These are phyloP conservation scores for Metarhizium sp. DNA, from an alignment of 2,329 filamentous ascomycete genomes.

Conservation along the genomic window DNA sequence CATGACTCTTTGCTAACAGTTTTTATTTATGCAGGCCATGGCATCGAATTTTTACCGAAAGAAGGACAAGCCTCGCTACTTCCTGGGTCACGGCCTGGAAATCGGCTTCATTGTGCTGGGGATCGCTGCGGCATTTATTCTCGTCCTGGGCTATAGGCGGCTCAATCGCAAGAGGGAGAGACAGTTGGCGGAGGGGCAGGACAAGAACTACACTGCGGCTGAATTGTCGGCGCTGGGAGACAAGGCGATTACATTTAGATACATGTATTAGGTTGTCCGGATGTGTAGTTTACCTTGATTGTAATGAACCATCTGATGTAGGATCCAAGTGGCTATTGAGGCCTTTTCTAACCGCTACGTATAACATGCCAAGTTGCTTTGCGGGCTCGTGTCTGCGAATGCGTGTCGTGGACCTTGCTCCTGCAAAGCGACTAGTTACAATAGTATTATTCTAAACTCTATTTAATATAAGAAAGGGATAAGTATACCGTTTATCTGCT, in stretches of 20 bases:
- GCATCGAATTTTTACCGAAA: conserved; percentile 62
- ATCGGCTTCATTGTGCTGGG: conserved; percentile 38
- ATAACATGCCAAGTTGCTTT: no score
- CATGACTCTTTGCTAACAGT: background rate
- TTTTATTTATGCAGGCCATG: conserved; percentile 40
- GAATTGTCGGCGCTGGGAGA: conserved; percentile 52
- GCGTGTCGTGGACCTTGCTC: no score
- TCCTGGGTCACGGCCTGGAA: conserved; percentile 40
- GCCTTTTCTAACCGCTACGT: no score
- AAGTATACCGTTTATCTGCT: no score
- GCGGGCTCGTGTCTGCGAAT: no score
- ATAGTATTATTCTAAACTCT: no score
- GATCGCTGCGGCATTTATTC: conserved; percentile 32
- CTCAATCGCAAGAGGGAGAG: conserved; percentile 50
- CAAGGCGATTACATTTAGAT: conserved; percentile 52
- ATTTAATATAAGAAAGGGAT: no score
- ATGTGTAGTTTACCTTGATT: background rate
- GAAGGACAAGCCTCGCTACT: conserved; percentile 37
- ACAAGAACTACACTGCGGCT: conserved; percentile 27
- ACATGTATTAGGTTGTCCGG: conserved; percentile 35
- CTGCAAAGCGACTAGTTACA: no score
- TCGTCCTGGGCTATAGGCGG: conserved; percentile 40
- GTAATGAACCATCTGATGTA: no score
- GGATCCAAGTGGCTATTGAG: no score
- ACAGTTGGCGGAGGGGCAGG: conserved; percentile 31